Conservation (phyloP, 1,139 yeast species). For the Yamadazyma friedrichii region DNA sequence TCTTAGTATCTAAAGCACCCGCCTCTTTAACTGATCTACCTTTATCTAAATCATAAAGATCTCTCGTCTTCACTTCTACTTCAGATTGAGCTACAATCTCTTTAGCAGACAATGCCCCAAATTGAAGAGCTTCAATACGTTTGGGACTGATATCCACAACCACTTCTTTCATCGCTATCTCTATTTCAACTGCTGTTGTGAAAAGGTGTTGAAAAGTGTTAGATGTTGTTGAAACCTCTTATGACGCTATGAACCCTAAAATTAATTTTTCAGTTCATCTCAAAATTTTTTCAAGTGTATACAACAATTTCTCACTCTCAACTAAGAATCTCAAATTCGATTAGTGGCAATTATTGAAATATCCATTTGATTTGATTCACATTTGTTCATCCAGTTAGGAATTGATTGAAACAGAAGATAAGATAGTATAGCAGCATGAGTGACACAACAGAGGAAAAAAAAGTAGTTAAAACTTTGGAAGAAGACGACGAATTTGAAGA, state of each 20-base stretch:
- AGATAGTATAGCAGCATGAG: background rate
- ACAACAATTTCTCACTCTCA: too few relatives aligned
- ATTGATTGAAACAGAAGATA: background rate
- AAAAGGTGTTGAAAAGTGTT: too few relatives aligned
- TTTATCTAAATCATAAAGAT: slow-evolving; percentile 80
- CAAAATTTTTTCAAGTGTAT: slow-evolving; percentile 2
- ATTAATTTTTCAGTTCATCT: slow-evolving; percentile 4
- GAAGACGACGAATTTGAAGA: slow-evolving; percentile 96
- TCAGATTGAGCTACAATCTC: slow-evolving; percentile 94
- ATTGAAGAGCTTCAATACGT: slow-evolving; percentile 85
- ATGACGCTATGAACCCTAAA: background rate
- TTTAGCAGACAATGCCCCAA: slow-evolving; percentile 86
- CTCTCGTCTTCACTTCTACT: slow-evolving; percentile 89
- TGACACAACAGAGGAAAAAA: slow-evolving; percentile 24
- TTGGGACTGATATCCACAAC: slow-evolving; percentile 87
- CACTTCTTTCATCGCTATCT: slow-evolving; percentile 78
- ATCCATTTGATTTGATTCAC: too few relatives aligned
- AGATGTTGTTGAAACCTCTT: too few relatives aligned
- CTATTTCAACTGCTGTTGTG: too few relatives aligned
- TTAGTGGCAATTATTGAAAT: background rate
- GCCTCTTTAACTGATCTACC: slow-evolving; percentile 76
- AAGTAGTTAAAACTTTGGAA: slow-evolving; percentile 63
- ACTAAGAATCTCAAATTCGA: background rate
- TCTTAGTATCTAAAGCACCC: slow-evolving; percentile 88
- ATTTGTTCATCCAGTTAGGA: too few relatives aligned